Evolutionary conservation across 345 rosid genomes (phyloP), one percentile per base, ranked within the genome.

Genomic region (Turnera subulata): DNA sequence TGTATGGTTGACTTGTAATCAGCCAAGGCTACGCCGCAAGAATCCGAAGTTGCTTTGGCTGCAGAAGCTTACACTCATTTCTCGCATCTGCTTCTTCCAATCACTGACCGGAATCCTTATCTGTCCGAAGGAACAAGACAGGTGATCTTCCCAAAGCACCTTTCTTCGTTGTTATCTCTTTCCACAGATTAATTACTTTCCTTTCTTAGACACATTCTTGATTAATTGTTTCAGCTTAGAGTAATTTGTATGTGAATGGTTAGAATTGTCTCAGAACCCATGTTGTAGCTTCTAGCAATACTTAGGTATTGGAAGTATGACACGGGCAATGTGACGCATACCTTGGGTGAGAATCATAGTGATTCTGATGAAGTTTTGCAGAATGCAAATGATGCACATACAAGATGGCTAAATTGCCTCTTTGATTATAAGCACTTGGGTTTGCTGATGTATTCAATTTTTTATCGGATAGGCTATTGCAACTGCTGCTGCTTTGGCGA

Each of bases 121-220:
- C 96, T 92, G 17, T 89, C 91, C 5, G 97, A 92, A 64, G 96
- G 96, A 66, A 75, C 95, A 16, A 79, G 93, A 84, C 96, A 92
- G 93, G 95, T 88, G 44, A 61, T 32, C 51, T 59, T 69, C 47
- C 7, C 45, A 13, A 43, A 33, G 12, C 58, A 5, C 51, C 39
- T 50, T 24, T 13, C 8, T 29, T 4, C 35, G 8, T 29, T 29
- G 4, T 29, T 29, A 29, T 29, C 8, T 3, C 35, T 29, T 29
- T 29, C 35, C 35, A 29, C 8, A 8, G 8, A 29, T 29, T 29
- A 3, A 8, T 29, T 3, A 29, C 5, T 29, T 29, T 29, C 35
- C 4, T 29, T 29, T 29, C 35, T 29, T 29, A 29, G 35, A 29
- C 16, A 49, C 10, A 42, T 45, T 35, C 32, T 17, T 15, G 38